Percentiles rank a stretch among this genome's conserved stretches.
Conservation (phyloP, 2,329 filamentous ascomycete species). For the Penicillium sp. region DNA sequence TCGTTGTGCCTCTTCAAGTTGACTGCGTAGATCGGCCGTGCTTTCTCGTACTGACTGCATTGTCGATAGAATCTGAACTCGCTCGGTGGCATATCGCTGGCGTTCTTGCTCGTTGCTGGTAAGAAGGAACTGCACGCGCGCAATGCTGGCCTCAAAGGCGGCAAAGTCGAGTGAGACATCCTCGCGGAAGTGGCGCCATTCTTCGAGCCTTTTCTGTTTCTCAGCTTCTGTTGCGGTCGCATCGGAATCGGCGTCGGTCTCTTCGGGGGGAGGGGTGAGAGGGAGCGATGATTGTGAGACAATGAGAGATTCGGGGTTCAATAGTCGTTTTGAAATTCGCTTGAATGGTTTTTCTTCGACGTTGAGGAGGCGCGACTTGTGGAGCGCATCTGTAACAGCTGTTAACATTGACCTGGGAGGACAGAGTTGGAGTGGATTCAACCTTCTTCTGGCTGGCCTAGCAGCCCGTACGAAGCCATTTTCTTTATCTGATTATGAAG, state of each 20-base stretch:
- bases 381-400: constrained; percentile 64
- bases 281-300: constrained; percentile 54
- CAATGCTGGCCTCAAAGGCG: constrained; percentile 79
- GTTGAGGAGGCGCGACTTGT: constrained; percentile 80
- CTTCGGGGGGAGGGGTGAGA: constrained; percentile 66
- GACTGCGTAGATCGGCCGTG: constrained; percentile 67
- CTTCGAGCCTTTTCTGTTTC: constrained; percentile 50
- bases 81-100: constrained; percentile 76
- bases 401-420: constrained; percentile 18
- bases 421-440: constrained; percentile 7
- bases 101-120: constrained; percentile 81
- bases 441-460: constrained; percentile 66
- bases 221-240: constrained; percentile 46
- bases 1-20: constrained; percentile 72
- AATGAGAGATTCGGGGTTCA: constrained; percentile 64
- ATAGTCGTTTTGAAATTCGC: constrained; percentile 77
- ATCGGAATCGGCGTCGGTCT: constrained; percentile 39
- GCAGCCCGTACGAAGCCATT: constrained; percentile 61
- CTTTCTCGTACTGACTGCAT: constrained; percentile 74
- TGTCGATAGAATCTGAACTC: constrained; percentile 72
- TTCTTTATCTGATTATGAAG: constrained; percentile 11
- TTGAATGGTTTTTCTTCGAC: constrained; percentile 93
- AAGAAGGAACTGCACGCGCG: constrained; percentile 81
- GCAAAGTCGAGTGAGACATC: constrained; percentile 86
- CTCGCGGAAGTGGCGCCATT: constrained; percentile 69